A percentile compares a stretch with the other conserved stretches of the same genome.
Conservation (phyloP, 768 basidiomycete species). For the Lactarius evosmus region DNA sequence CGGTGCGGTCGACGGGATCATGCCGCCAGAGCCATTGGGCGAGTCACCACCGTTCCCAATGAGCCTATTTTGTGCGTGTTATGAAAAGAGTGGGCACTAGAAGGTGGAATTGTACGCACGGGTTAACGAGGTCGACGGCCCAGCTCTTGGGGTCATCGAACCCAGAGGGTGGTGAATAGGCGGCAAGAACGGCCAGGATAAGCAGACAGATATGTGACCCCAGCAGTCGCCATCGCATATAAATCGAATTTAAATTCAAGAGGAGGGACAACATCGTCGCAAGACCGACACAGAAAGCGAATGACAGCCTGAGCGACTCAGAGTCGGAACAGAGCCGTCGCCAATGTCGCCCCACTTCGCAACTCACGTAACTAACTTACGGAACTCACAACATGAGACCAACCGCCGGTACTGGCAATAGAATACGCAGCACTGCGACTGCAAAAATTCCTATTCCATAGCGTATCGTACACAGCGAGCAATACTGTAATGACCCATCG, state of each 20-base stretch:
- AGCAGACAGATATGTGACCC: slow-evolving; percentile 9
- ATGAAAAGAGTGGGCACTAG: not conserved
- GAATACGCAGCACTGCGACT: too few relatives aligned
- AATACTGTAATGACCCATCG: not conserved
- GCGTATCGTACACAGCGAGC: not conserved
- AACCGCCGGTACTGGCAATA: too few relatives aligned
- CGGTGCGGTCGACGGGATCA: slow-evolving; percentile 73
- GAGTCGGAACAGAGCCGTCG: not conserved
- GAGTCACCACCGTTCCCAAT: slow-evolving; percentile 73
- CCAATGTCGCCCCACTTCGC: not conserved
- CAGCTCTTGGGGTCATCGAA: slow-evolving; percentile 36
- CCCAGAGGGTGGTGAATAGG: slow-evolving; percentile 17
- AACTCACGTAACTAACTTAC: not conserved
- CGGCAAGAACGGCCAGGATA: slow-evolving; percentile 8
- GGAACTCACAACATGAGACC: too few relatives aligned
- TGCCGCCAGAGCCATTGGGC: slow-evolving; percentile 69
- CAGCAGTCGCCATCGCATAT: slow-evolving; percentile 7
- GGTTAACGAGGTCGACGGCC: slow-evolving; percentile 46
- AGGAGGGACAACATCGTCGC: not conserved
- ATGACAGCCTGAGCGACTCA: too few relatives aligned
- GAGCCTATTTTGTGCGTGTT: slow-evolving; percentile 36
- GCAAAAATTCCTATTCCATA: too few relatives aligned
- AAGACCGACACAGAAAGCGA: too few relatives aligned
- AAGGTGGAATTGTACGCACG: slow-evolving; percentile 35
- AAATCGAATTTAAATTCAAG: slow-evolving; percentile 32